Conservation (phyloP, 345 rosid species). For the Linum tenue region DNA sequence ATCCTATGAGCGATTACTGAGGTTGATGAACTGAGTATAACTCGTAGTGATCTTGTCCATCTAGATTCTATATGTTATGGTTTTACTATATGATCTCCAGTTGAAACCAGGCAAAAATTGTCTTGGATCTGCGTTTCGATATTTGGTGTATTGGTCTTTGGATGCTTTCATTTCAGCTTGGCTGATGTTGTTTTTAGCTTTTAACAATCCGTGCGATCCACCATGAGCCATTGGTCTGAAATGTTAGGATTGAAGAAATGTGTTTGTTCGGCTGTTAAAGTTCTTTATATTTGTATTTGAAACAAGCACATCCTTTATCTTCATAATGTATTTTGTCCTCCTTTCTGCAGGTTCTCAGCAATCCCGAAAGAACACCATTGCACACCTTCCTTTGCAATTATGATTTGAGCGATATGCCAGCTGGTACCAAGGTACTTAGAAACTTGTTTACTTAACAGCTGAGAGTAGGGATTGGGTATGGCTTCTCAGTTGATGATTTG, state of each 20-base stretch:
- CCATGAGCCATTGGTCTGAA: no score
- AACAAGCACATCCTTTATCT: no score
- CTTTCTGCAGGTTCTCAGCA: slow-evolving; percentile 75
- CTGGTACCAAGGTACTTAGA: slow-evolving; percentile 58
- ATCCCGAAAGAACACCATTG: slow-evolving; percentile 94
- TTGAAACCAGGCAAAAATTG: no score
- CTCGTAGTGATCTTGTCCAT: not conserved
- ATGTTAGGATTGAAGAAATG: no score
- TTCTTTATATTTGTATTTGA: no score
- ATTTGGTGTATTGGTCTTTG: slow-evolving; percentile 11
- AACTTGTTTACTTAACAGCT: no score
- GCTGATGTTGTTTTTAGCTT: no score
- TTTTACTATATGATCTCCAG: no score
- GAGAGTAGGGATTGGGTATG: not conserved
- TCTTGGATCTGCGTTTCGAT: slow-evolving; percentile 1
- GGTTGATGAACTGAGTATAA: not conserved
- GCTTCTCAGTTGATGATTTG: not conserved
- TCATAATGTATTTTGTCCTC: not conserved
- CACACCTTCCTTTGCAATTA: slow-evolving; percentile 93
- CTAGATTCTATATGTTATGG: not conserved
- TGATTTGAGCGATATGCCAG: slow-evolving; percentile 93
- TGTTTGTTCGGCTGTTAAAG: no score
- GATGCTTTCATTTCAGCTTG: no score
- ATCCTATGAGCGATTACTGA: not conserved
- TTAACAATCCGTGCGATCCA: no score